Base-by-base conservation (phyloP, 2,329 filamentous ascomycete genomes). In the Ceratocystis alfenasii region DNA sequence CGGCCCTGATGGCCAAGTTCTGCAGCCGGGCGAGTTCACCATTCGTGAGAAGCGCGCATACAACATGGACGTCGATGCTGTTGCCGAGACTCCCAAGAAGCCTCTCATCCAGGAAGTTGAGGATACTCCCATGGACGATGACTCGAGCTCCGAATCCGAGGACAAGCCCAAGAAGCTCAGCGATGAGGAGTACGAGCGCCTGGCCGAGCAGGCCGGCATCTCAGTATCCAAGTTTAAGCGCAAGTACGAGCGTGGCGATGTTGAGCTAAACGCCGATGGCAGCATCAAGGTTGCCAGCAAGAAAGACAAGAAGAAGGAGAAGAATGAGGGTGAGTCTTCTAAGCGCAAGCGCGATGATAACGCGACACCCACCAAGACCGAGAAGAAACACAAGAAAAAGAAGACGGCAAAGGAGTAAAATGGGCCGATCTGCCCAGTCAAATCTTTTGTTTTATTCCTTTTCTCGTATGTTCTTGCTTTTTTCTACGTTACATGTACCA, bases 1-100 rank as follows among this genome's bases (percentile, higher is more conserved):
- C 70, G 88, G 82, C 33, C 89, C 89, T 65, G 87, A 88, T 71
- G 88, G 88, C 68, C 83, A 86, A 70, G 74, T 78, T 48, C 77
- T 79, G 53, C 78, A 81, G 36, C 83, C 86, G 66, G 85, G 86
- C 71, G 95, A 95, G 77, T 95, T 90, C 82, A 89, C 92, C 69
- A 81, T 99, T 73, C 95, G 95, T 78, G 90, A 96, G 76, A 88
- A 89, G 10, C 84, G 90, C 74, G 94, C 93, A 77, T 99, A 99
- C 82, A 97, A 97, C 76, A 82, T 85, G 62, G 92, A 97, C 74
- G 94, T 90, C 65, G 94, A 99, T 76, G 93, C 91, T 69, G 79
- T 96, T 63, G 77, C 78, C 33, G 73, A 74, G 70, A 76, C 77
- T 62, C 71, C 76, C 30, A 77, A 75, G 74, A 75, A 74, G 71